Base-by-base conservation (phyloP, 768 basidiomycete species). In the Suillus luteus region DNA sequence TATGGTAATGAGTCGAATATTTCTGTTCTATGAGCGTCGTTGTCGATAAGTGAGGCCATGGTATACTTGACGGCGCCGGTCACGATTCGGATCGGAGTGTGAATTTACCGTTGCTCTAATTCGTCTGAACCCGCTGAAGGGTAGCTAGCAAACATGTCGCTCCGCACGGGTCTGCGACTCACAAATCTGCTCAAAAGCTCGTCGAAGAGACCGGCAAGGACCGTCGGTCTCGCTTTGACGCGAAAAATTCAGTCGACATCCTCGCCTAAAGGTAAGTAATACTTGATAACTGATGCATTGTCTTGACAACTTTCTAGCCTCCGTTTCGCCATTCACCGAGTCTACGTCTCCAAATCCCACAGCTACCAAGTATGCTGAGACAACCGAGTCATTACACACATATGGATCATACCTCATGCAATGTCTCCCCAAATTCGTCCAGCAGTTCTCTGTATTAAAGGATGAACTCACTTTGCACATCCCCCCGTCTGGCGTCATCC, bases 371-470 rank as follows among this genome's bases (percentile, higher is more conserved):
- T 88, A 90, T 73, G 86, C 88, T 6, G 83, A 86, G 71, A 83
- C 90, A 48, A 88, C 92, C 19, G 87, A 91, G 73, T 82, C 86
- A 24, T 82, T 99, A 43, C 96, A 99, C 76, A 85, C 86, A 44
- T 99, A 95, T 70, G 96, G 94, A 71, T 92, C 95, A 62, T 98
- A 97, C 79, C 83, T 98, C 70, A 89, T 85, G 58, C 92, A 96
- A 72, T 94, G 91, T 73, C 87, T 99, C 27, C 96, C 96, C 60
- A 99, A 97, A 81, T 97, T 88, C 81, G 87, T 99, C 73, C 96
- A 99, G 78, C 97, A 99, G 77, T 98, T 96, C 83, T 94, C 94
- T 12, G 92, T 99, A 54, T 86, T 94, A 76, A 94, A 94, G 82
- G 97, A 98, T 76, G 97, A 99, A 77, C 82, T 99, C 65, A 89